Conservation (phyloP, 164 flowering plant species). For the Aristolochia contorta region DNA sequence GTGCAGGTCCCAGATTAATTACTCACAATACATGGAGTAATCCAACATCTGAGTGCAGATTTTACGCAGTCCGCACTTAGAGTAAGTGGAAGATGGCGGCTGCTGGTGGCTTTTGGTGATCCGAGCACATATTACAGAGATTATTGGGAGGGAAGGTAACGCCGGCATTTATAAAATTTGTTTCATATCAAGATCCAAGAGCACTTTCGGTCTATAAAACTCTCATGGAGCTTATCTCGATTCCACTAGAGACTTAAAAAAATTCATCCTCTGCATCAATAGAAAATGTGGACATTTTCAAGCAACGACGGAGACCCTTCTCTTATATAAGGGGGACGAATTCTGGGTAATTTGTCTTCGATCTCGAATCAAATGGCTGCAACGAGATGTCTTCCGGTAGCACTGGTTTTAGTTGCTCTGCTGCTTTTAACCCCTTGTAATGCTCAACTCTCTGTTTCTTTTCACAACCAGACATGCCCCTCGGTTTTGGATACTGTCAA, state of each 20-base stretch:
- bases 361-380: constrained; percentile 7
- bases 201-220: background rate
- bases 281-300: background rate
- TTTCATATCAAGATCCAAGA: too few relatives aligned
- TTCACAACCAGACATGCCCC: constrained; percentile 25
- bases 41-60: too few relatives aligned
- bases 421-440: constrained; percentile 5
- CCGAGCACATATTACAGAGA: background rate
- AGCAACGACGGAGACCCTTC: background rate
- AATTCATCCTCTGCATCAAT: background rate
- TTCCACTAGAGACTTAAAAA: background rate
- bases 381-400: constrained; percentile 3
- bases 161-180: background rate
- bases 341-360: background rate
- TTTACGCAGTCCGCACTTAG: too few relatives aligned
- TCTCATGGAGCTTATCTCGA: background rate
- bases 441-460: constrained; percentile 19
- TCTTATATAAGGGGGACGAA: background rate
- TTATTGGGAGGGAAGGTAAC: background rate
- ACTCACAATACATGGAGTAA: too few relatives aligned
- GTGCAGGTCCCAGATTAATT: too few relatives aligned
- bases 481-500: constrained; percentile 15
- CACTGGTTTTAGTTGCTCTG: background rate
- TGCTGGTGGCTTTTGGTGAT: background rate
- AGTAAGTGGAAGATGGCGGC: background rate